Evolutionary conservation across 306 rosid genomes (phyloP).

Genomic region (Cucurbita pepo): DNA sequence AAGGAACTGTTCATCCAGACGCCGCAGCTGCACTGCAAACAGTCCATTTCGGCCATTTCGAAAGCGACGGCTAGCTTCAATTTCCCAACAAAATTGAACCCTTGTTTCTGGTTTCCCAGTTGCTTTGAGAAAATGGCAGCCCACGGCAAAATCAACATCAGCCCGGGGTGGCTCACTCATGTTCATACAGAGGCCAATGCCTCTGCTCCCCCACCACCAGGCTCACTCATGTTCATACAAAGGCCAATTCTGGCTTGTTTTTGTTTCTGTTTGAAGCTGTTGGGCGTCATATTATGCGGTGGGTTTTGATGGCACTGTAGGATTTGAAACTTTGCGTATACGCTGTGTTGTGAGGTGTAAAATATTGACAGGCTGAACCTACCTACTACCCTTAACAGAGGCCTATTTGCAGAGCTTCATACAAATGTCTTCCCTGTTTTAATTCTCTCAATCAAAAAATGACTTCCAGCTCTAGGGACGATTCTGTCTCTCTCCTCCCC

Average conservation of each 20-base stretch:
- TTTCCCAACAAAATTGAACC: neutral
- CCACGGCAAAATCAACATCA: no score
- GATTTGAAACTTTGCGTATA: neutral
- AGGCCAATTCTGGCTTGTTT: no score
- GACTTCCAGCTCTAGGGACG: conserved; percentile 21
- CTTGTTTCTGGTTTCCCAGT: neutral
- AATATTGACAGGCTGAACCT: neutral
- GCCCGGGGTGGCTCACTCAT: no score
- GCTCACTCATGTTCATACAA: no score
- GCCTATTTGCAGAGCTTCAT: neutral
- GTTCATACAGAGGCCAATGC: no score
- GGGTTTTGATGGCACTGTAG: no score
- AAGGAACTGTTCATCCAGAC: conserved; percentile 10
- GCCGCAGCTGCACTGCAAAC: neutral
- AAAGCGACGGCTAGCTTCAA: neutral
- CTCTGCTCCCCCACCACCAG: no score
- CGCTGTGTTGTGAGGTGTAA: neutral
- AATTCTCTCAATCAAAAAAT: conserved; percentile 5
- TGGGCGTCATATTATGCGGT: no score
- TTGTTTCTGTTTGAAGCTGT: no score
- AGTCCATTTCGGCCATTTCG: neutral
- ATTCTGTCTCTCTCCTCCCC: conserved; percentile 33
- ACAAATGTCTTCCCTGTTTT: neutral
- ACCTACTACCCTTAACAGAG: no score
- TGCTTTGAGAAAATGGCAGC: no score